Percentiles rank a stretch among this genome's conserved stretches.
These are phyloP conservation scores for Fraxinus albicans DNA, from an alignment of 305 asterid species.

Conservation along the genomic window DNA sequence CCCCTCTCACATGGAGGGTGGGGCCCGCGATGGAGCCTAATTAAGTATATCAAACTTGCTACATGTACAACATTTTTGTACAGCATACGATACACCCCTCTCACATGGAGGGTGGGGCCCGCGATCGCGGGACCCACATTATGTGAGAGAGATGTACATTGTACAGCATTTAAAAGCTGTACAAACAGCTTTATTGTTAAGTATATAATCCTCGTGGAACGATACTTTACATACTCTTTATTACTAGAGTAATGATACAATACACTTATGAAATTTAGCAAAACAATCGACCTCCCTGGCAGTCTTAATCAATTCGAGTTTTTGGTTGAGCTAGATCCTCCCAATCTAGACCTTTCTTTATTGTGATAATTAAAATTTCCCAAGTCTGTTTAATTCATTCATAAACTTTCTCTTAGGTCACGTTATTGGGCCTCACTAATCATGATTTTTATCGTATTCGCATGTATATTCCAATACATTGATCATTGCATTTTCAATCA, in stretches of 20 bases:
- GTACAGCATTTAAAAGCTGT: no score
- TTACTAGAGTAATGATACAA: no score
- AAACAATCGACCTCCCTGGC: background rate
- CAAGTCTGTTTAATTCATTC: background rate
- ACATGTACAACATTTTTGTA: no score
- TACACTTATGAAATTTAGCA: background rate
- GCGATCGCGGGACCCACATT: no score
- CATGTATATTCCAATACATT: background rate
- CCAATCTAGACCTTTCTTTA: background rate
- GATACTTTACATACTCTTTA: no score
- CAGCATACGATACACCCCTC: no score
- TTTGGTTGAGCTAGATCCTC: background rate
- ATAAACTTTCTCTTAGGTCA: background rate
- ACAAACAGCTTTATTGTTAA: no score
- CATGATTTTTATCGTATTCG: background rate
- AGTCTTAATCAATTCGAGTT: background rate
- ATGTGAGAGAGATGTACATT: no score
- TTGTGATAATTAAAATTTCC: background rate
- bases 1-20: no score
- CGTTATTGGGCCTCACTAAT: background rate
- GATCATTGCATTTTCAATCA: background rate
- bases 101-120: no score
- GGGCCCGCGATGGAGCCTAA: background rate
- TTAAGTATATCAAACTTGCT: no score
- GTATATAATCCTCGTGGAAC: background rate